These are phyloP conservation scores for Talaromyces sp. DNA, from an alignment of 2,329 filamentous ascomycete genomes.

Conservation along the genomic window DNA sequence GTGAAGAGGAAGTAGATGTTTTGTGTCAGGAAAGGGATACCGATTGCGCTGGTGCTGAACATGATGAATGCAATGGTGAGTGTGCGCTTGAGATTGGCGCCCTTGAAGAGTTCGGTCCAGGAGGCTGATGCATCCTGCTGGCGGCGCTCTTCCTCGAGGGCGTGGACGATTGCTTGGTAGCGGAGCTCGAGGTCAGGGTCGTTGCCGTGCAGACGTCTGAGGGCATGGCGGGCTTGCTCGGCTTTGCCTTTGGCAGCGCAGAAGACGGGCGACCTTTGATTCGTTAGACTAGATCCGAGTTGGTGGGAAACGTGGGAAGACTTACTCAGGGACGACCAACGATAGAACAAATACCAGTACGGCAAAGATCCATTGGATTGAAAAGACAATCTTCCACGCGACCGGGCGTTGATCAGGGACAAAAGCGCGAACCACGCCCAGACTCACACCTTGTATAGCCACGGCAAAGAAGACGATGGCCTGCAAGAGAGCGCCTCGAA, in stretches of 20 bases:
- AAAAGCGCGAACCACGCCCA: conserved; percentile 25
- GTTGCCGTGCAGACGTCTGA: background rate
- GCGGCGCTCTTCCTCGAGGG: conserved; percentile 1
- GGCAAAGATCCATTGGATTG: conserved; percentile 24
- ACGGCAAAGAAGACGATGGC: conserved; percentile 24
- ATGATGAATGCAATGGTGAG: background rate
- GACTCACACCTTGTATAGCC: conserved; percentile 23
- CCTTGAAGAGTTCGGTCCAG: background rate
- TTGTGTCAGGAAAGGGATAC: background rate
- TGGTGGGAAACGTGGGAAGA: background rate
- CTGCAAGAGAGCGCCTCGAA: conserved; percentile 22
- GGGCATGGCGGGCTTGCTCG: background rate
- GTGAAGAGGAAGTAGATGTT: conserved; percentile 7
- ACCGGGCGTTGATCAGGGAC: conserved; percentile 21
- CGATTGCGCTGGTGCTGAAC: background rate
- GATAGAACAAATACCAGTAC: conserved; percentile 21
- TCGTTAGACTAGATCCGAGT: background rate
- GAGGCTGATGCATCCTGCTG: background rate
- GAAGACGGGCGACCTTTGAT: background rate
- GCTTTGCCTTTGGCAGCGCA: background rate
- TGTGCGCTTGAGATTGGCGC: background rate
- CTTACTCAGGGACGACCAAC: conserved; percentile 13
- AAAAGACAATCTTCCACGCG: conserved; percentile 24
- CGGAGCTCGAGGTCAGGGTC: background rate
- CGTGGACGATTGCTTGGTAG: background rate